Base-by-base conservation (phyloP, 2,329 filamentous ascomycete genomes). In the Colletotrichum salicis region DNA sequence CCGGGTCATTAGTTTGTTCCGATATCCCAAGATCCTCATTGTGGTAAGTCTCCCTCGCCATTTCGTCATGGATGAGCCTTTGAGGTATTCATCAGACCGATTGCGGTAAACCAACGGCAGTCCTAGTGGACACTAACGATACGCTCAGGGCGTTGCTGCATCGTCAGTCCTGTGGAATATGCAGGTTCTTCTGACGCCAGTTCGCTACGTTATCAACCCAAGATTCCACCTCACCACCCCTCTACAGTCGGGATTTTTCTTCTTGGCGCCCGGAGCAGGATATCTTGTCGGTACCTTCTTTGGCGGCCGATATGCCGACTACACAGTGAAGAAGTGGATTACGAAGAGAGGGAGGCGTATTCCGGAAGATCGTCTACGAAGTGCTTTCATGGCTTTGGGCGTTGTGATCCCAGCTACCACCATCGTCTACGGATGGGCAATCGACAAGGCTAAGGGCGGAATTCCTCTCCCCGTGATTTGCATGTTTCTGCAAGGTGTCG, bases 131-230 rank as follows among this genome's bases (percentile, higher is more conserved):
- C 8, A 19, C 70, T 72, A 31, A 71, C 48, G 41, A 35, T 27
- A 48, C 19, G 8, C 5, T 2, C 59, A 71, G 70, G 70, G 87
- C 1, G 76, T 92, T 2, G 89, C 90, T 1, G 87, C 87, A 13
- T 88, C 86, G 1, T 84, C 86, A 22, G 83, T 94, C 0, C 87
- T 93, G 15, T 94, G 90, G 90, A 93, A 93, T 79, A 92, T 93
- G 82, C 93, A 93, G 79, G 87, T 86, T 3, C 85, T 93, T 1
- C 84, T 93, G 8, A 93, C 90, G 0, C 89, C 89, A 0, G 93
- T 93, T 71, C 89, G 91, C 31, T 93, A 92, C 76, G 88, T 93
- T 13, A 84, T 94, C 22, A 93, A 93, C 76, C 91, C 92, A 0
- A 89, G 92, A 65, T 93, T 93, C 82, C 77, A 88, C 64, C 86